A percentile compares a stretch with the other conserved stretches of the same genome.
Evolutionary conservation across 2,329 filamentous ascomycete genomes (phyloP).

Genomic region (Knoxdaviesia proteae): DNA sequence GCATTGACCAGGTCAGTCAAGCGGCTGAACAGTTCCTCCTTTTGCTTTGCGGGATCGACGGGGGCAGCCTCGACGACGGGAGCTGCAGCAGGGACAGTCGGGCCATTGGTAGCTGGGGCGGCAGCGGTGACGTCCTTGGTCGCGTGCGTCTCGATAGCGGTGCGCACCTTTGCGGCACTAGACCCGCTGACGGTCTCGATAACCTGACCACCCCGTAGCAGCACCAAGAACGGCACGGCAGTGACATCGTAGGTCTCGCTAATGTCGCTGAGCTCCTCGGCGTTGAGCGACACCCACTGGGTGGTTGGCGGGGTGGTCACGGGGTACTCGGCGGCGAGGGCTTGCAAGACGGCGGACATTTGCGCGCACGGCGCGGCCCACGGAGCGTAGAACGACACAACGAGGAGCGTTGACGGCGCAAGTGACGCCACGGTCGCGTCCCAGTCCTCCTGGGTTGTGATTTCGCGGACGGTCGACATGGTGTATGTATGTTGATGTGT

Average conservation of each 20-base stretch:
- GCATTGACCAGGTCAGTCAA: conserved; percentile 77
- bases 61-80: conserved; percentile 6
- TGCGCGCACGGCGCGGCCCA: conserved; percentile 94
- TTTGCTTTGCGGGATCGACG: conserved; percentile 35
- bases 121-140: conserved; percentile 20
- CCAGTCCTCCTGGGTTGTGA: conserved; percentile 57
- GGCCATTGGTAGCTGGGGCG: conserved; percentile 15
- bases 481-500: conserved; percentile 6
- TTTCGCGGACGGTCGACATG: conserved; percentile 63
- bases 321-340: conserved; percentile 73
- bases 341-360: conserved; percentile 71
- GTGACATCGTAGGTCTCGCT: conserved; percentile 87
- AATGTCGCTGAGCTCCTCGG: conserved; percentile 81
- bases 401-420: conserved; percentile 48
- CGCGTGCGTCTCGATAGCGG: conserved; percentile 67
- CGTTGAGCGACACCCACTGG: conserved; percentile 78
- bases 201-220: conserved; percentile 53
- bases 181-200: conserved; percentile 78
- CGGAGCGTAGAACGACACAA: conserved; percentile 88
- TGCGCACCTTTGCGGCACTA: conserved; percentile 67
- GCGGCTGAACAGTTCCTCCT: conserved; percentile 69
- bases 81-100: conserved; percentile 15
- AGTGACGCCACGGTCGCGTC: conserved; percentile 43
- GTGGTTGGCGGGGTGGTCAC: conserved; percentile 43
- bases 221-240: conserved; percentile 78